These are phyloP conservation scores for Rehmannia glutinosa DNA, from an alignment of 257 asterid species.

Conservation along the genomic window DNA sequence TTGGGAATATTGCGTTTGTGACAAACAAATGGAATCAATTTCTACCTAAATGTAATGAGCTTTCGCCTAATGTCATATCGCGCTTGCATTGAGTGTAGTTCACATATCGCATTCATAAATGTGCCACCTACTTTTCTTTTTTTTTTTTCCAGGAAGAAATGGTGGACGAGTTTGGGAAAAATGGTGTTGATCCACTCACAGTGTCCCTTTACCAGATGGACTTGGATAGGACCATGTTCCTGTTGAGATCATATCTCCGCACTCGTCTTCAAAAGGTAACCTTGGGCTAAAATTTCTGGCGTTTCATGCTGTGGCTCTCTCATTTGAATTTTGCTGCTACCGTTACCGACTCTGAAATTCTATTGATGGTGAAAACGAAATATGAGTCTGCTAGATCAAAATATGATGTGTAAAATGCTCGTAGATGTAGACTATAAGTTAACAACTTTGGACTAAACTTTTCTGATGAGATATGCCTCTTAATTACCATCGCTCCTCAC, in stretches of 20 bases:
- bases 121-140: neutral
- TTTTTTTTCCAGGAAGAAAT: constrained; percentile 58
- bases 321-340: too few relatives aligned
- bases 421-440: neutral
- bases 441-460: neutral
- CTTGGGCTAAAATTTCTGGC: neutral
- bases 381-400: neutral
- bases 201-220: constrained; percentile 94
- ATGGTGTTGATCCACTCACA: constrained; percentile 71
- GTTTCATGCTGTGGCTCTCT: neutral
- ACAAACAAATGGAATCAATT: neutral
- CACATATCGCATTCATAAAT: neutral
- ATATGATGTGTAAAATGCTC: neutral
- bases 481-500: constrained; percentile 2
- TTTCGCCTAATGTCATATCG: neutral
- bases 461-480: constrained; percentile 2
- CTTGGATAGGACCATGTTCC: constrained; percentile 73
- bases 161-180: constrained; percentile 48
- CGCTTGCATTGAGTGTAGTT: neutral
- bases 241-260: constrained; percentile 82
- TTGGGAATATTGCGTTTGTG: too few relatives aligned
- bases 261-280: constrained; percentile 89
- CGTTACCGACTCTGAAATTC: too few relatives aligned
- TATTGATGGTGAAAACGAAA: too few relatives aligned
- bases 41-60: neutral